phyloP scores from a whole-genome alignment of 1,139 yeast genomes.

The Taiozyma sp. region DNA sequence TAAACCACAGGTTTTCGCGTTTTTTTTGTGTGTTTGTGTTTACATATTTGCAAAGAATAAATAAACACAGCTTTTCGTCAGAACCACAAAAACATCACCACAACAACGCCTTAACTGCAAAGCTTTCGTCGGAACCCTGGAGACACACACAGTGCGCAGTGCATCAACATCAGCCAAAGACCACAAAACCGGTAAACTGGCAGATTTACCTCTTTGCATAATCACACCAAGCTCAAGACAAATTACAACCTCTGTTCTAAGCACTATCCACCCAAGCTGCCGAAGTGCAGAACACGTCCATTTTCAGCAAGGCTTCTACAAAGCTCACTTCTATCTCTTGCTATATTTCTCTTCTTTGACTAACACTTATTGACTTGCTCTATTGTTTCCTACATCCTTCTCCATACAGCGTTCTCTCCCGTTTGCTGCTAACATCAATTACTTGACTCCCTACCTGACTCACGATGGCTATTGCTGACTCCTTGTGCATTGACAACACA shows the following conservation, averaged over 20 bases:
- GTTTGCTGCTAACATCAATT: neutral
- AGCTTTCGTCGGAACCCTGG: neutral
- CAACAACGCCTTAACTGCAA: neutral
- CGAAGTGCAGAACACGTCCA: neutral
- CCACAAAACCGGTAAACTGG: neutral
- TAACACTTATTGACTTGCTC: neutral
- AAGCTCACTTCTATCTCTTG: neutral
- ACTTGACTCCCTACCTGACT: neutral
- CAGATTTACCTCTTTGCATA: neutral
- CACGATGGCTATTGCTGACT: conserved; percentile 6
- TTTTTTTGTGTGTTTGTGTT: neutral
- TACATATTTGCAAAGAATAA: neutral
- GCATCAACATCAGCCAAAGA: neutral
- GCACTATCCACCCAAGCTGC: neutral
- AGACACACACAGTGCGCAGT: neutral
- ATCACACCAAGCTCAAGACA: neutral
- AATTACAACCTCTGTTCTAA: neutral
- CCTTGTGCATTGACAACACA: conserved; percentile 6
- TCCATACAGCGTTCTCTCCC: neutral
- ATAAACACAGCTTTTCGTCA: neutral
- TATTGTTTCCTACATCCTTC: neutral
- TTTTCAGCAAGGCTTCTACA: neutral
- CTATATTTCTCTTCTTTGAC: neutral
- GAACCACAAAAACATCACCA: neutral
- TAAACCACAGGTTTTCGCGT: too few species aligned